Base-by-base conservation (phyloP, 2,329 filamentous ascomycete genomes). In the Alternaria incomplexa region DNA sequence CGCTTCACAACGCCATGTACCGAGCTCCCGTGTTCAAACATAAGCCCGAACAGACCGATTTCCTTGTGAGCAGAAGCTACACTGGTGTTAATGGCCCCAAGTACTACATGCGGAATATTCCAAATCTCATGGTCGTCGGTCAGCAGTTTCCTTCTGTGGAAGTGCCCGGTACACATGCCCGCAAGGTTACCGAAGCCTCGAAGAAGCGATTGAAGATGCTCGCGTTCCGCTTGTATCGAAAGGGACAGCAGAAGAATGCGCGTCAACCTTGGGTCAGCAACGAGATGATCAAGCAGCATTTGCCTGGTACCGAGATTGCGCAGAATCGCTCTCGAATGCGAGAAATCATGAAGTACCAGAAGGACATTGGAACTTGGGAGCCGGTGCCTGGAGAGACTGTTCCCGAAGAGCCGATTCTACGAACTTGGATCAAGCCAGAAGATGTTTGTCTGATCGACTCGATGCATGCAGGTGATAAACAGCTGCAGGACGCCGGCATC, bases 121-220 rank as follows among this genome's bases (percentile, higher is more conserved):
- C 98, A 63, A 92, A 97, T 75, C 82, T 99, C 6, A 95, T 92
- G 74, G 90, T 93, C 17, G 96, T 97, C 23, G 96, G 96, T 7
- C 96, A 99, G 77, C 91, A 95, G 59, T 93, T 98, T 74, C 96
- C 96, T 1, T 93, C 92, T 0, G 89, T 95, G 28, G 94, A 98
- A 73, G 91, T 99, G 6, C 96, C 96, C 4, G 94, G 94, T 0
- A 95, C 94, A 3, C 94, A 98, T 77, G 96, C 93, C 40, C 88
- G 96, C 64, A 97, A 96, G 79, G 95, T 98, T 28, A 99, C 96
- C 0, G 97, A 96, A 61, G 93, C 95, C n/a, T 91, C 93, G 36
- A 99, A 99, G 84, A 97, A 96, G 80, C 89, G 96, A 36, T 90
- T 99, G 80, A 97, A 96, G 83, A 97, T 97, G 90, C 89, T 99